Evolutionary conservation across 805 yeast species (phyloP).

Genomic region (Ogataea ganodermae): DNA sequence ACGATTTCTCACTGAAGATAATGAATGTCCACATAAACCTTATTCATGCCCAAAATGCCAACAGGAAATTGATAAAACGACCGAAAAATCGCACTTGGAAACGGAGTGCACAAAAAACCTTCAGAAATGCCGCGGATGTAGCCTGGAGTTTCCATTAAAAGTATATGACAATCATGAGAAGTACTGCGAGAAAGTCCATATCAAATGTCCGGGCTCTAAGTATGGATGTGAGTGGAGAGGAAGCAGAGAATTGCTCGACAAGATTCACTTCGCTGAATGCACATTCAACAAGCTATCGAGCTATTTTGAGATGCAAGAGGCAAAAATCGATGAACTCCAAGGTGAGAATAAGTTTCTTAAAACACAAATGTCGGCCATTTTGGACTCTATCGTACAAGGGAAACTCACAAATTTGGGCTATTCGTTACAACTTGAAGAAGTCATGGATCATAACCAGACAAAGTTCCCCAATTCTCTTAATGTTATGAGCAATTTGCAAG

Average conservation of each 20-base stretch:
- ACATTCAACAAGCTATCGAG: conserved; percentile 29
- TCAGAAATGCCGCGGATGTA: conserved; percentile 42
- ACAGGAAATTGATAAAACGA: conserved; percentile 30
- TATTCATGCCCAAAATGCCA: conserved; percentile 43
- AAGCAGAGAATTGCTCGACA: conserved; percentile 30
- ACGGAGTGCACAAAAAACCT: conserved; percentile 43
- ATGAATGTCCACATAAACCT: conserved; percentile 42
- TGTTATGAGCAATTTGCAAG: conserved; percentile 20
- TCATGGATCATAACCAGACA: conserved; percentile 28
- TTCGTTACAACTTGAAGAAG: conserved; percentile 48
- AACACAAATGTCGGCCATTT: conserved; percentile 44
- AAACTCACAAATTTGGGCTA: conserved; percentile 52
- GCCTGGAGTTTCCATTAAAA: conserved; percentile 43
- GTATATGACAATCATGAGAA: conserved; percentile 41
- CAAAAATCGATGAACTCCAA: conserved; percentile 32
- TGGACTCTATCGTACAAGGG: conserved; percentile 51
- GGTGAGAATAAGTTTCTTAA: conserved; percentile 44
- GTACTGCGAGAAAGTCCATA: conserved; percentile 43
- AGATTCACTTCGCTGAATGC: conserved; percentile 34
- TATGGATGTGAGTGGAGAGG: conserved; percentile 55
- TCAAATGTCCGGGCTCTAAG: conserved; percentile 47
- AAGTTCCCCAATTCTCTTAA: conserved; percentile 14
- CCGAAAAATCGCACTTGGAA: conserved; percentile 38
- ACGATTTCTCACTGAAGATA: conserved; percentile 14
- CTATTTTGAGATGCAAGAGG: conserved; percentile 31